These are phyloP conservation scores for Dendrobium chrysotoxum DNA, from an alignment of 106 monocot genomes.

Conservation along the genomic window DNA sequence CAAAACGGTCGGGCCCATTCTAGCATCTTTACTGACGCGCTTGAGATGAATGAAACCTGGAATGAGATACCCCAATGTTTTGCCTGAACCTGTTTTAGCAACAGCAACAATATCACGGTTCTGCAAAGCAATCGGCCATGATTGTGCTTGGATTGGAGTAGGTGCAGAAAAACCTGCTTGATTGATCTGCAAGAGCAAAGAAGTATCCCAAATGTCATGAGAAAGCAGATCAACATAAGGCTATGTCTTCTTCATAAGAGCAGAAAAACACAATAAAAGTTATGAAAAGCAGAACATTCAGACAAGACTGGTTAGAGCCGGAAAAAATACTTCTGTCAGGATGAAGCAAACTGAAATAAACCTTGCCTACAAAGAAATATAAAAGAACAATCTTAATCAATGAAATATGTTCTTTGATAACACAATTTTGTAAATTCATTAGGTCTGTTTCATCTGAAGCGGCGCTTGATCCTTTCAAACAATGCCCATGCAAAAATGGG, in stretches of 20 bases:
- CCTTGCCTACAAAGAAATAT: not conserved
- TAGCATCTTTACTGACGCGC: constrained; percentile 43
- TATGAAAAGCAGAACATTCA: not conserved
- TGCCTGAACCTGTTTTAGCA: constrained; percentile 87
- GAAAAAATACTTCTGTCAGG: not conserved
- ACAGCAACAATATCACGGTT: constrained; percentile 62
- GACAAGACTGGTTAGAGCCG: not conserved
- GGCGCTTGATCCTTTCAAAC: not conserved
- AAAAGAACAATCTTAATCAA: not conserved
- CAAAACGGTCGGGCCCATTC: constrained; percentile 62
- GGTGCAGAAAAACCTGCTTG: constrained; percentile 70
- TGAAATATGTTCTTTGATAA: not conserved
- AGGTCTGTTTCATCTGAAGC: not conserved
- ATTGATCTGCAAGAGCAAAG: constrained; percentile 34
- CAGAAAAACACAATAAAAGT: not conserved
- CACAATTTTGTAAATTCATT: not conserved
- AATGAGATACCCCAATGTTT: constrained; percentile 74
- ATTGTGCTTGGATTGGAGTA: constrained; percentile 76
- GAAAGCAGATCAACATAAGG: not conserved
- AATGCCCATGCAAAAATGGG: not conserved
- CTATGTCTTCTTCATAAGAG: not conserved
- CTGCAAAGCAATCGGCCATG: constrained; percentile 72
- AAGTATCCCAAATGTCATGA: not conserved
- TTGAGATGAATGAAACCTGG: constrained; percentile 63
- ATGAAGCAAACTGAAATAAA: not conserved